These are phyloP conservation scores for Arthrobotrys entomopaga DNA, from an alignment of 2,329 filamentous ascomycete species.

Conservation along the genomic window DNA sequence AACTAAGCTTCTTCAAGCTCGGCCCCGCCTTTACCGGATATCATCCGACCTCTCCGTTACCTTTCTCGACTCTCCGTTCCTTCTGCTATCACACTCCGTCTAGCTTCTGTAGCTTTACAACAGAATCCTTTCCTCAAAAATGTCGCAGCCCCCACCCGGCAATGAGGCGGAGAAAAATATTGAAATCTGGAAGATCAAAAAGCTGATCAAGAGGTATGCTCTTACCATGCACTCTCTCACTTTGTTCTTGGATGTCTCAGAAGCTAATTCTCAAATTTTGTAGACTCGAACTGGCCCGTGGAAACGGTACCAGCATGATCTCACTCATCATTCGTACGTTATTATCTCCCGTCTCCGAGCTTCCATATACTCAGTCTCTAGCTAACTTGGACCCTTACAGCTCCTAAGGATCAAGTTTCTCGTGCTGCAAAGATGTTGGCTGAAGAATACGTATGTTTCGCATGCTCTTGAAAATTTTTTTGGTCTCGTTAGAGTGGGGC, in stretches of 20 bases:
- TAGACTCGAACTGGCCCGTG: slow-evolving; percentile 86
- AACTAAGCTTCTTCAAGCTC: slow-evolving; percentile 53
- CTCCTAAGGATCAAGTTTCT: slow-evolving; percentile 97
- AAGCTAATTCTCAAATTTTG: slow-evolving; percentile 18
- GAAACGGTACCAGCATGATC: slow-evolving; percentile 99
- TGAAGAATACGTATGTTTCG: slow-evolving; percentile 89
- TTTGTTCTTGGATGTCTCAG: neutral
- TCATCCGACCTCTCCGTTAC: slow-evolving; percentile 34
- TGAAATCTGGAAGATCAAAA: slow-evolving; percentile 84
- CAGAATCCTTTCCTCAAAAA: slow-evolving; percentile 66
- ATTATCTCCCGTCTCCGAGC: slow-evolving; percentile 57
- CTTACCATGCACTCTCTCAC: neutral
- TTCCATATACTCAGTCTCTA: slow-evolving; percentile 55
- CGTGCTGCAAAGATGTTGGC: slow-evolving; percentile 99
- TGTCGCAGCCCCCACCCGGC: slow-evolving; percentile 80
- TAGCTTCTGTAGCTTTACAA: slow-evolving; percentile 54
- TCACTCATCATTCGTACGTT: slow-evolving; percentile 93
- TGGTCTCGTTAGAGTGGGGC: slow-evolving; percentile 30
- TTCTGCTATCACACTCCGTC: slow-evolving; percentile 16
- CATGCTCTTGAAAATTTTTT: slow-evolving; percentile 9
- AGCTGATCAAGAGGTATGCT: slow-evolving; percentile 85
- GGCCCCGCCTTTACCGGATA: slow-evolving; percentile 36
- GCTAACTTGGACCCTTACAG: slow-evolving; percentile 64
- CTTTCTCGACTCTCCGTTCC: slow-evolving; percentile 6
- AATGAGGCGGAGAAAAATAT: slow-evolving; percentile 98